These are phyloP conservation scores for Cyclostephanos invisitatus DNA, from an alignment of 108 stramenopile genomes.

Conservation along the genomic window DNA sequence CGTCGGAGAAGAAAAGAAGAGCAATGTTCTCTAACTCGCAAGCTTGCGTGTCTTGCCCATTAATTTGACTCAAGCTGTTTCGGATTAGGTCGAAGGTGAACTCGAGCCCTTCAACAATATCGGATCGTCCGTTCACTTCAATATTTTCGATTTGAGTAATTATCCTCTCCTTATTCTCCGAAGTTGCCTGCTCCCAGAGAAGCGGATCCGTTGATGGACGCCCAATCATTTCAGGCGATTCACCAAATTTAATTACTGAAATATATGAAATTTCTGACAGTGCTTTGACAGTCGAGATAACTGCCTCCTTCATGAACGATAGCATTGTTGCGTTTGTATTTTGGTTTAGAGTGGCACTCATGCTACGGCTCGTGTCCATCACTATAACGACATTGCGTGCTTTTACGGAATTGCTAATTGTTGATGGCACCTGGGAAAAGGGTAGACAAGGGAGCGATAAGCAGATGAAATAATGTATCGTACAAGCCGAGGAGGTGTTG, in stretches of 20 bases:
- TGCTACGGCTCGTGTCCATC: constrained; percentile 43
- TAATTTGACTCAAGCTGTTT: constrained; percentile 14
- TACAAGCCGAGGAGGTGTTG: neutral
- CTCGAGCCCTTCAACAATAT: constrained; percentile 29
- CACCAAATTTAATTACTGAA: constrained; percentile 36
- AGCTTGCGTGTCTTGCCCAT: neutral
- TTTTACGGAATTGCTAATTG: constrained; percentile 28
- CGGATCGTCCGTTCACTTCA: constrained; percentile 25
- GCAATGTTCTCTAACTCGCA: constrained; percentile 47
- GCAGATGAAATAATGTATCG: neutral
- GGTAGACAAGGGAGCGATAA: neutral
- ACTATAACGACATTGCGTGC: constrained; percentile 44
- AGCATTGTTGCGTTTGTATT: constrained; percentile 22
- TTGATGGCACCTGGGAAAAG: constrained; percentile 23
- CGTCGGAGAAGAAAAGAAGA: constrained; percentile 43
- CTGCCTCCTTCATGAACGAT: constrained; percentile 27
- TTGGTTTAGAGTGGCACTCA: constrained; percentile 25
- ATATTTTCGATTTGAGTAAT: constrained; percentile 24
- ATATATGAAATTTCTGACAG: constrained; percentile 27
- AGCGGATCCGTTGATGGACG: constrained; percentile 14
- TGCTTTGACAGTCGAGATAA: constrained; percentile 13
- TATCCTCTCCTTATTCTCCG: constrained; percentile 14
- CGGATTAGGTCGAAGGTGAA: constrained; percentile 30
- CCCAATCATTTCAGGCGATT: constrained; percentile 19
- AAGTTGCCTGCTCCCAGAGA: constrained; percentile 31